phyloP scores from a whole-genome alignment of 208 protist species.

The Acanthamoeba royreba region DNA sequence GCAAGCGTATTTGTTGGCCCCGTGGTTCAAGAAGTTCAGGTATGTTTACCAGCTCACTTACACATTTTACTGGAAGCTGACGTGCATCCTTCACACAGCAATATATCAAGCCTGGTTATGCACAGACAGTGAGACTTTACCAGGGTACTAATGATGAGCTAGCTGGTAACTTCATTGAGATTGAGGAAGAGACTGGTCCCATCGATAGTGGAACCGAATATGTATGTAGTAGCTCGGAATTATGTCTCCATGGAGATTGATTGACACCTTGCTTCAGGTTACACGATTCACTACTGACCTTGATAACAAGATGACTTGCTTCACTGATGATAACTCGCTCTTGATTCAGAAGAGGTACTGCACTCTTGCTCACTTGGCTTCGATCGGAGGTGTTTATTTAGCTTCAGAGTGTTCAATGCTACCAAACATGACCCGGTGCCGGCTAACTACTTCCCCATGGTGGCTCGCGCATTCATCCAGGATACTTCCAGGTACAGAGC shows the following conservation, averaged over 20 bases:
- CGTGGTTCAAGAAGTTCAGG: not conserved
- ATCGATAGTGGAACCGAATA: not conserved
- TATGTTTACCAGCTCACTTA: not conserved
- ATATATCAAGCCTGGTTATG: not conserved
- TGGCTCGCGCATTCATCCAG: not conserved
- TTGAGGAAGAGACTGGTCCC: not conserved
- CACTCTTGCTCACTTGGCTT: too few species aligned
- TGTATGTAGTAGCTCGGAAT: not conserved
- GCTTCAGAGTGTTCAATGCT: not conserved
- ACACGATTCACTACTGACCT: slow-evolving; percentile 1
- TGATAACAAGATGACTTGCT: not conserved
- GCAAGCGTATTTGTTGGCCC: not conserved
- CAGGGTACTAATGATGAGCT: not conserved
- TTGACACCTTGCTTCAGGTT: not conserved
- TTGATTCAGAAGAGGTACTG: not conserved
- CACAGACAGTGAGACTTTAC: not conserved
- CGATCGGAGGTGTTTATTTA: not conserved
- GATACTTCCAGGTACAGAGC: not conserved
- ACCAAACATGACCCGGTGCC: not conserved
- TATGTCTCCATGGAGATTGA: not conserved
- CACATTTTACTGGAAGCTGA: not conserved
- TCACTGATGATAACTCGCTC: not conserved
- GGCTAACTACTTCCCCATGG: slow-evolving; percentile 7
- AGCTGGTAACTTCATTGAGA: not conserved
- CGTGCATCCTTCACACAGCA: not conserved